Evolutionary conservation across 1,139 yeast species (phyloP), one percentile per base, ranked within the genome.

Genomic region (Kodamaea derodonti): DNA sequence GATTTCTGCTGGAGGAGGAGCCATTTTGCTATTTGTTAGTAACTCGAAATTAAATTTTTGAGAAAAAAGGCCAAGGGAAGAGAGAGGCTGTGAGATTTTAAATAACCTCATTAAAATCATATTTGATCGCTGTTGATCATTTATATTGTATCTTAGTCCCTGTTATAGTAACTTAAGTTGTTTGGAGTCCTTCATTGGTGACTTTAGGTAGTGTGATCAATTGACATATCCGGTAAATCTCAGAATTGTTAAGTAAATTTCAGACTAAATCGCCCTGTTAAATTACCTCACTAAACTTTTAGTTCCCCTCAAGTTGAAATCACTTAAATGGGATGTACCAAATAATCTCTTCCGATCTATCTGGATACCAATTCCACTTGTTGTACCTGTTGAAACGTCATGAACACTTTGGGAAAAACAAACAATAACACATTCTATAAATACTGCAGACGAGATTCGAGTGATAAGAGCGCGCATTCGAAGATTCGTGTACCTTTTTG

Each of bases 1-100:
- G 59, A 78, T 76, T 64, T 78, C 83, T 54, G 83, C 78, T 50
- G 73, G 70, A 60, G 72, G 69, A 57, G 70, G 69, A 53, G 60
- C 73, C 74, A 69, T 67, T 49, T 48, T 53, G 47, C 36, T 31
- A 25, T 24, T 33, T 28, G 16, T 30, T 23, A 20, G 27, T 27
- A 34, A 28, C 22, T 29, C 30, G 29, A 32, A 36, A 27, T 26
- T 32, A 30, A 31, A 28, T 27, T 25, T 27, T 14, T 20, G 16
- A 27, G 31, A 32, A 29, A 27, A 28, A 25, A 34, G 24, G 23
- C 12, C 27, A 20, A 24, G 30, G 13, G 22, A 18, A 18, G 22
- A 18, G 22, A 18, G 9, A 18, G 22, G 22, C 22, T 18, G 22
- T 18, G 22, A 18, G 22, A 7, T 18, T 18, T 18, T 18, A 7